These are phyloP conservation scores for Aphanocladium album DNA, from an alignment of 2,329 filamentous ascomycete species.

Conservation along the genomic window DNA sequence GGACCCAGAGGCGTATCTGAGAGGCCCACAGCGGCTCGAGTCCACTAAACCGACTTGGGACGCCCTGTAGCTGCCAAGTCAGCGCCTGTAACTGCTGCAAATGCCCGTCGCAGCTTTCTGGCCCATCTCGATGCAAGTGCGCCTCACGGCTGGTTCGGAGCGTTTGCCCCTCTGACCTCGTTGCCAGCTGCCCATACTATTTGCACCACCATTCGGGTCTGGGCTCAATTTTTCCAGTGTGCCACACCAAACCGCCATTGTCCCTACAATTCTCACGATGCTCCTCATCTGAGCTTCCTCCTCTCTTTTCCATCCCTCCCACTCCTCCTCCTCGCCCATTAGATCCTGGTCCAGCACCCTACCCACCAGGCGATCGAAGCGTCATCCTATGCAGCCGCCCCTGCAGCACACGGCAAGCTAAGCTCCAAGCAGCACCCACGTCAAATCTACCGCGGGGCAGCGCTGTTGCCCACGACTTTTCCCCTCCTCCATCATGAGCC, in stretches of 20 bases:
- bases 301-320: background rate
- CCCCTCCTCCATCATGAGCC: constrained; percentile 45
- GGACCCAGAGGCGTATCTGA: background rate
- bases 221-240: background rate
- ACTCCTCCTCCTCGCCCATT: background rate
- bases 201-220: background rate
- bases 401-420: background rate
- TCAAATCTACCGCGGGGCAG: constrained; percentile 13
- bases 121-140: background rate
- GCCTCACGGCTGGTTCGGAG: constrained; percentile 3
- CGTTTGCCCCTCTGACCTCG: constrained; percentile 6
- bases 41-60: background rate
- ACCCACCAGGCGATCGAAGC: background rate
- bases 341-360: background rate
- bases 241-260: background rate
- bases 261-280: constrained; percentile 3
- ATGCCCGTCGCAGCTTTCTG: background rate
- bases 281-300: background rate
- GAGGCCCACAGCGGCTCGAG: background rate
- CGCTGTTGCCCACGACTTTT: constrained; percentile 14
- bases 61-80: background rate
- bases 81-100: background rate
- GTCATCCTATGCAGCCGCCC: background rate
- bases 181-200: background rate
- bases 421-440: constrained; percentile 1